Percentiles rank a stretch among this genome's conserved stretches.
Conservation (phyloP, 306 rosid genomes). For the Vigna nakashimae region DNA sequence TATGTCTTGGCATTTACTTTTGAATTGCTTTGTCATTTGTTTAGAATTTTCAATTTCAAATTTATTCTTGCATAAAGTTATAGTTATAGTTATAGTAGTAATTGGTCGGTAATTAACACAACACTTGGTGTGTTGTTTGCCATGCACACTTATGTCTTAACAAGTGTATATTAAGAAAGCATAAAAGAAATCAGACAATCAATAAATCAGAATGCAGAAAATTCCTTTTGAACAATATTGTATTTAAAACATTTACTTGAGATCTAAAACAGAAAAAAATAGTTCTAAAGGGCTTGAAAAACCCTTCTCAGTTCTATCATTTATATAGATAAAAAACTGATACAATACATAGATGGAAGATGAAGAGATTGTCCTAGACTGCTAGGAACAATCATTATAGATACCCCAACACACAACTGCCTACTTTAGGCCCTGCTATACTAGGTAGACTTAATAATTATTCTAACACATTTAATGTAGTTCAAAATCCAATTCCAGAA, state of each 20-base stretch:
- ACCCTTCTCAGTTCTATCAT: too few species aligned
- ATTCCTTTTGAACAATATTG: neutral
- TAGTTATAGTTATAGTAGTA: neutral
- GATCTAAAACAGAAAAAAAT: too few species aligned
- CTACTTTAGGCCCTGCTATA: too few species aligned
- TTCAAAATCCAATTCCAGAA: constrained; percentile 15
- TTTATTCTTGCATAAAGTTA: neutral
- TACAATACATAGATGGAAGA: too few species aligned
- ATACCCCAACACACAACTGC: too few species aligned
- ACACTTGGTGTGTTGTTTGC: neutral
- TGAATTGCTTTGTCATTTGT: neutral
- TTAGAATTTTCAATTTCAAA: neutral
- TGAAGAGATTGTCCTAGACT: too few species aligned
- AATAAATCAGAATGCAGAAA: neutral
- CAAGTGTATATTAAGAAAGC: neutral
- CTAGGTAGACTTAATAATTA: too few species aligned
- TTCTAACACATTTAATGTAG: neutral
- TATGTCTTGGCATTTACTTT: neutral
- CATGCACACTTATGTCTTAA: neutral
- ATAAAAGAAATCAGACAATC: neutral
- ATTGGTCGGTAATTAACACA: neutral
- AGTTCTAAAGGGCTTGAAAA: too few species aligned
- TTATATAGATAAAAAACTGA: too few species aligned
- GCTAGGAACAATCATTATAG: too few species aligned
- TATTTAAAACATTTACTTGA: constrained; percentile 3